phyloP scores from a whole-genome alignment of 139 green algal genomes.

The Tetradesmus obliquus region DNA sequence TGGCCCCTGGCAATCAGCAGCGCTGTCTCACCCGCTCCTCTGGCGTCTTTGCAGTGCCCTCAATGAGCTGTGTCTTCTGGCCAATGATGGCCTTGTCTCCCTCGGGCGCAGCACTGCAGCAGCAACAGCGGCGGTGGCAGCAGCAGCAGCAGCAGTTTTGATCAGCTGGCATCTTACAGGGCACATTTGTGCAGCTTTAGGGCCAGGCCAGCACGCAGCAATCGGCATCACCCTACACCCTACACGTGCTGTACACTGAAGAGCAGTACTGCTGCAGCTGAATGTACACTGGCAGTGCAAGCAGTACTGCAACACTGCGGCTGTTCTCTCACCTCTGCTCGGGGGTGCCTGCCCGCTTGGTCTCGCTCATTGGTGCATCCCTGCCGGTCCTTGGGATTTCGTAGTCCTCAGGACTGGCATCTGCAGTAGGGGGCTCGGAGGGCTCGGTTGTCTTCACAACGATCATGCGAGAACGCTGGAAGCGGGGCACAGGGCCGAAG shows the following conservation, averaged over 20 bases:
- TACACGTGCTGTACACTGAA: background rate
- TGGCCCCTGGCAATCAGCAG: background rate
- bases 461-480: background rate
- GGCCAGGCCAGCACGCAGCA: background rate
- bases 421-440: conserved; percentile 9
- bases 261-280: background rate
- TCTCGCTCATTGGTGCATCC: conserved; percentile 23
- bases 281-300: background rate
- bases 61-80: conserved; percentile 17
- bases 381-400: conserved; percentile 12
- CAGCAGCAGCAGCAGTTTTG: background rate
- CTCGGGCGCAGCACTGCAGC: conserved; percentile 40
- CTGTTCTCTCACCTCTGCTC: conserved; percentile 30
- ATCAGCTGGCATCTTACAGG: no score
- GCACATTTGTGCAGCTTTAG: no score
- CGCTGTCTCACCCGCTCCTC: conserved; percentile 12
- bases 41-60: background rate
- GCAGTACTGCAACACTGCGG: background rate
- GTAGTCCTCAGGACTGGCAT: background rate
- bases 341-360: conserved; percentile 29
- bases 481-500: background rate
- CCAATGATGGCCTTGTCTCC: conserved; percentile 25
- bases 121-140: background rate
- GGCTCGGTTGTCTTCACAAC: background rate
- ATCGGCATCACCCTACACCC: no score